A percentile compares a stretch with the other conserved stretches of the same genome.
Conservation (phyloP, 192 early-diverging fungal species). For the Coemansia nantahalensis region DNA sequence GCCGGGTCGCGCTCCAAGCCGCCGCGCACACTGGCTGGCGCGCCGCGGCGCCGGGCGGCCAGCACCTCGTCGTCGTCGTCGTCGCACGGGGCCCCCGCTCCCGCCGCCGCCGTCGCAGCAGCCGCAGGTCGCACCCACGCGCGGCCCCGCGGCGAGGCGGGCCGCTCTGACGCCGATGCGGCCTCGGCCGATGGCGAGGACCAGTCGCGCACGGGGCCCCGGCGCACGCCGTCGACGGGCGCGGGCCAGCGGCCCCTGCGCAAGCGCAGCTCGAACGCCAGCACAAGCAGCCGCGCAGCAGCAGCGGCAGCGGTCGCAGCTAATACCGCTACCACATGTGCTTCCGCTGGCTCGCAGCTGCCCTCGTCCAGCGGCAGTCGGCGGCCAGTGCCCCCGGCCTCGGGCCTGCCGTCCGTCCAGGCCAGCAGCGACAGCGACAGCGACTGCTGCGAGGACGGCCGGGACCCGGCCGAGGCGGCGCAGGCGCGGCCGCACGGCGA, state of each 20-base stretch:
- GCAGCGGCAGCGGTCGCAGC: background rate
- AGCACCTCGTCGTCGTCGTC: too few species aligned
- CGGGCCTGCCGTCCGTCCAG: background rate
- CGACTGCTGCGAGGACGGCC: too few species aligned
- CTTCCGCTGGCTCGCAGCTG: background rate
- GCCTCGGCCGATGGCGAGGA: background rate
- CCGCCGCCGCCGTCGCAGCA: background rate
- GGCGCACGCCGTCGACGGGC: background rate
- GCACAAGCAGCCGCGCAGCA: background rate
- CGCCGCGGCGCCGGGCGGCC: too few species aligned
- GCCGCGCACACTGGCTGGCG: too few species aligned
- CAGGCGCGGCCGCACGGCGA: constrained; percentile 5
- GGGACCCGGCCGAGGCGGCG: background rate
- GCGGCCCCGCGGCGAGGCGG: constrained; percentile 7
- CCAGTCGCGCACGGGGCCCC: background rate
- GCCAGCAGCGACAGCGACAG: background rate
- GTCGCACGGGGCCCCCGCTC: too few species aligned
- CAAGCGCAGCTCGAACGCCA: constrained; percentile 5
- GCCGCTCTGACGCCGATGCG: background rate
- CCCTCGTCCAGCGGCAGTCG: background rate
- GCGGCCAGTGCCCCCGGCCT: background rate
- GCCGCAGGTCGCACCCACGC: constrained; percentile 8
- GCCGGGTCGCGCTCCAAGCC: too few species aligned
- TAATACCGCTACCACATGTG: too few species aligned
- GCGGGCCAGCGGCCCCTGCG: constrained; percentile 5